Evolutionary conservation across 495 filamentous ascomycete species (phyloP), one percentile per base, ranked within the genome.

Genomic region (Penicillium longicatenatum): DNA sequence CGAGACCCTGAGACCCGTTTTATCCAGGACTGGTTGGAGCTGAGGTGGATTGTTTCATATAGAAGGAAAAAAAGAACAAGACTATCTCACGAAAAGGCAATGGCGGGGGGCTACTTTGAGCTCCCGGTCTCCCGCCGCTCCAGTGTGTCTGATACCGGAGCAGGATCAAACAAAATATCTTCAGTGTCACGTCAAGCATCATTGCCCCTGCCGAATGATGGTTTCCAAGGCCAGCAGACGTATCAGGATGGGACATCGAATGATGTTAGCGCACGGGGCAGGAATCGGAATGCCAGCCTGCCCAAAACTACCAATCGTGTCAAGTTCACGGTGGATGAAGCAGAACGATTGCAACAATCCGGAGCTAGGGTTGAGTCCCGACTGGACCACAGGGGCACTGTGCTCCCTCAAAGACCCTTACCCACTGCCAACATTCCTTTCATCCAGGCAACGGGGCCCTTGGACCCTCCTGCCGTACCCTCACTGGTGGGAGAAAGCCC

Each of bases 81-180:
- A 22, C 43, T 7, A 39, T 29, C 24, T 37, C 54, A 49, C 59
- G 16, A 16, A 16, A 39, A 39, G 37, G 7, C 33, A 63, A 78
- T 78, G 75, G 75, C 65, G 54, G 70, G 74, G 52, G 70, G 73
- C 41, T 76, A 75, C 66, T 72, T 76, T 62, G 67, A 77, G 59
- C 63, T 75, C 44, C 71, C 70, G 33, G 64, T 66, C 54, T 74
- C 69, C 41, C 55, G 68, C 50, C 70, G 55, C 33, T 63, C 66
- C n/a, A 70, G 63, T 60, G 53, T 66, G 57, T 64, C 70, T 53
- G 67, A 76, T 70, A 54, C 54, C 46, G 57, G 62, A 50, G 59
- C 52, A 63, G 54, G 56, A 57, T 49, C 54, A 30, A 50, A 50
- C 60, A 64, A 67, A 67, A 55, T 64, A 54, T 63, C 62, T 52